Evolutionary conservation across 352 stramenopile genomes (phyloP), one percentile per base, ranked within the genome.

Genomic region (Phytophthora chlamydospora): DNA sequence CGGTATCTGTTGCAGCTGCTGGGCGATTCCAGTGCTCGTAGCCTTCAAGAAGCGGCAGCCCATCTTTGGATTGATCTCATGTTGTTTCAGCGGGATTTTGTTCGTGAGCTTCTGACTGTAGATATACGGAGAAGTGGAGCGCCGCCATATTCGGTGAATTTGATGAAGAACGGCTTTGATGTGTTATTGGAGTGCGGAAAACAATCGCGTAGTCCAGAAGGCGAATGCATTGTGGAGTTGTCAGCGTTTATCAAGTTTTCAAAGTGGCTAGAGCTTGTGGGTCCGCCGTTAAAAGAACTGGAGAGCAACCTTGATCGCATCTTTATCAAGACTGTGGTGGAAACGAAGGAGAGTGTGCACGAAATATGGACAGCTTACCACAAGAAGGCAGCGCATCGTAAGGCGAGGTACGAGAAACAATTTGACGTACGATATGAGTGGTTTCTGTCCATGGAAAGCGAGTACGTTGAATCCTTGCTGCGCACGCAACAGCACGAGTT

Each of bases 101-200:
- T 88, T 63, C 50, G 62, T 29, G 76, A 88, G 17, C 31, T 90
- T 40, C 64, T 92, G 10, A 90, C 77, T 4, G 67, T 92, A 1
- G 81, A 90, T 34, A 87, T 92, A 46, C 74, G 79, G 10, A 76
- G 75, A 54, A 47, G 65, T 35, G 80, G 76, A 0, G 66, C 65
- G 2, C 60, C 79, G 4, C 68, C 75, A 7, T 92, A 92, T 61
- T 82, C 81, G 4, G 71, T 92, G 31, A 90, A 92, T 42, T 46
- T 92, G 59, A 87, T 90, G 73, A 92, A 92, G 55, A 90, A 85
- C 33, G 83, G 83, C 0, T 92, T 92, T 53, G 81, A 92, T 10
- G 65, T 75, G 6, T 52, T 92, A 7, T 61, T 89, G 9, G 68
- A 87, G 16, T 81, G 41, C 27, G 19, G 10, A 21, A 39, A n/a